Conservation (phyloP, 2,329 filamentous ascomycete genomes). For the Lasiodiplodia sp. region DNA sequence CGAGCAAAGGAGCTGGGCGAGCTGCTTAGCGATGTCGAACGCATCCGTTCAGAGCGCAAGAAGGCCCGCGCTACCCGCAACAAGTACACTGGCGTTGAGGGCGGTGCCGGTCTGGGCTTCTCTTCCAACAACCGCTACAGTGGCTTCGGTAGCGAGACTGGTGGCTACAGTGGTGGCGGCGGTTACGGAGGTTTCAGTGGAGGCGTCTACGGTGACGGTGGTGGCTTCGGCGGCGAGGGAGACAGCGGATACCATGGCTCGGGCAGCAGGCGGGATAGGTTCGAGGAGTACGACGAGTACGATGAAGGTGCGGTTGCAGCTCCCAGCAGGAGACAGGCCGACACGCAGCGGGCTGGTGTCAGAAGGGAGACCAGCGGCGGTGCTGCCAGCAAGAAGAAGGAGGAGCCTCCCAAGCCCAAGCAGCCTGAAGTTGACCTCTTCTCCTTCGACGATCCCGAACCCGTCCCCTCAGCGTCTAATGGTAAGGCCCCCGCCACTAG, state of each 20-base stretch:
- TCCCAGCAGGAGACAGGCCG: constrained; percentile 61
- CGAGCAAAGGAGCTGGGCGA: constrained; percentile 95
- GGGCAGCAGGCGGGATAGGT: constrained; percentile 74
- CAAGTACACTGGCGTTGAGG: constrained; percentile 95
- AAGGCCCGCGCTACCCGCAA: constrained; percentile 89
- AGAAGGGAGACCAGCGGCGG: constrained; percentile 47
- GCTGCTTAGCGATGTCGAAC: constrained; percentile 89
- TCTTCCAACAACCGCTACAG: constrained; percentile 74
- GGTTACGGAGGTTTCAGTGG: constrained; percentile 73
- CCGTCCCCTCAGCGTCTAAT: constrained; percentile 54
- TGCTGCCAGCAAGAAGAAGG: constrained; percentile 61
- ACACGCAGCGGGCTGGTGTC: constrained; percentile 43
- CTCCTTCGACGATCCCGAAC: constrained; percentile 77
- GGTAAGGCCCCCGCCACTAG: constrained; percentile 51
- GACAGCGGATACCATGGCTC: constrained; percentile 64
- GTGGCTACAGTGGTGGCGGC: constrained; percentile 41
- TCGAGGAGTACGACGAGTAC: constrained; percentile 97
- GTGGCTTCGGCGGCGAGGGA: constrained; percentile 83
- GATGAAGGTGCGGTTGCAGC: constrained; percentile 74
- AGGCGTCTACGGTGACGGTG: constrained; percentile 92
- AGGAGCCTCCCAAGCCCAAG: constrained; percentile 78
- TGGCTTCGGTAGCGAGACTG: constrained; percentile 83
- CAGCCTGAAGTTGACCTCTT: constrained; percentile 92
- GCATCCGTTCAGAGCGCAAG: constrained; percentile 78
- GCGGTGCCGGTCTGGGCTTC: constrained; percentile 68